phyloP scores from a whole-genome alignment of 176 grass and related monocot genomes.

The Elymus sibiricus region DNA sequence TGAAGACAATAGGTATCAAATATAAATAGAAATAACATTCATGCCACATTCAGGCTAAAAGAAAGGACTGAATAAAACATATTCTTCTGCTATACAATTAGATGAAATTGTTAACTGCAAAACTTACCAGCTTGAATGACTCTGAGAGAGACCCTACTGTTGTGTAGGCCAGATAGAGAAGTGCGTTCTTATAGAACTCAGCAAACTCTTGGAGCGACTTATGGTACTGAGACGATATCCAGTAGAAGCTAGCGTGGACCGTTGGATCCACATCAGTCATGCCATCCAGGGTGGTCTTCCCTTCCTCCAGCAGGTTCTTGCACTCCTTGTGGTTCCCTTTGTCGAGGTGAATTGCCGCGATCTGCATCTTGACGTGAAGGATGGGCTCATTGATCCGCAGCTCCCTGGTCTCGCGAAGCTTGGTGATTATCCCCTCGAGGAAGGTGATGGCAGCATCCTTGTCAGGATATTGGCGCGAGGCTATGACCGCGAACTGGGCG shows the following conservation, averaged over 20 bases:
- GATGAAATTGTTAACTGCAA: neutral
- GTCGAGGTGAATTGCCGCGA: conserved; percentile 74
- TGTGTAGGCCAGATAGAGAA: conserved; percentile 94
- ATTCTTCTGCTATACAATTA: neutral
- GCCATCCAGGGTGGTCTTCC: conserved; percentile 65
- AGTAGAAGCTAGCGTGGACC: conserved; percentile 83
- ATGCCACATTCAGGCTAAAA: neutral
- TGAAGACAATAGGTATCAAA: neutral
- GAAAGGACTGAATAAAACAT: neutral
- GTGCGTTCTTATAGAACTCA: conserved; percentile 81
- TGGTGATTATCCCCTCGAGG: conserved; percentile 71
- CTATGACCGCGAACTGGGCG: conserved; percentile 69
- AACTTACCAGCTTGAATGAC: conserved; percentile 74
- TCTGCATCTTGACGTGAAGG: conserved; percentile 88
- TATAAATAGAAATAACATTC: neutral
- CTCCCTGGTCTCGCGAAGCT: conserved; percentile 62
- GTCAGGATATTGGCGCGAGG: conserved; percentile 79
- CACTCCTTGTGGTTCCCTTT: conserved; percentile 73
- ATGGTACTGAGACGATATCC: conserved; percentile 83
- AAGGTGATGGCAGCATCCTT: conserved; percentile 74
- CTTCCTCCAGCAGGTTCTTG: conserved; percentile 86
- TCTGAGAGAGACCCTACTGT: conserved; percentile 79
- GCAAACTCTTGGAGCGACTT: conserved; percentile 82
- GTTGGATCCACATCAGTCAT: conserved; percentile 93
- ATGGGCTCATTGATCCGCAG: conserved; percentile 69